phyloP scores from a whole-genome alignment of 2,329 filamentous ascomycete species.

The Fusarium haematococcum region DNA sequence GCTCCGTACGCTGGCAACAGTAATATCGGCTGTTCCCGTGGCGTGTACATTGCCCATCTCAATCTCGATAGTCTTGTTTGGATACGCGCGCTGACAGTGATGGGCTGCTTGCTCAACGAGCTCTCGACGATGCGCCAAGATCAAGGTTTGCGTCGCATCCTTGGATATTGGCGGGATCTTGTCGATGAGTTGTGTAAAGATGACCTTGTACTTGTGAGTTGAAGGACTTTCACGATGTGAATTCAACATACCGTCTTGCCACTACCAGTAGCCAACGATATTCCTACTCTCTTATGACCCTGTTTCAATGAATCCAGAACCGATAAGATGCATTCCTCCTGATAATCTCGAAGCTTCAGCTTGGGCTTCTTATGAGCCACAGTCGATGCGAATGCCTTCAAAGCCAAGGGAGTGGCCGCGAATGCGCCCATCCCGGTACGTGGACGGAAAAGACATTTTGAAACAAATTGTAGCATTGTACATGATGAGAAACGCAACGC shows the following conservation, averaged over 20 bases:
- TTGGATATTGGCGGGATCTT: conserved; percentile 69
- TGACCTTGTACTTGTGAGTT: conserved; percentile 69
- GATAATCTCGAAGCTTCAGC: conserved; percentile 81
- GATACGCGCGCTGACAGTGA: conserved; percentile 86
- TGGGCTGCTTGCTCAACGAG: conserved; percentile 92
- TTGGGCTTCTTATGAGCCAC: conserved; percentile 38
- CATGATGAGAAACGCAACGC: conserved; percentile 45
- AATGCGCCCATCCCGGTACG: conserved; percentile 14
- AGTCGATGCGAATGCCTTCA: conserved; percentile 41
- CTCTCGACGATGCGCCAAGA: conserved; percentile 91
- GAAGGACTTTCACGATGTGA: not conserved
- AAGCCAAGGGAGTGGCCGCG: conserved; percentile 14
- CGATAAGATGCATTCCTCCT: conserved; percentile 90
- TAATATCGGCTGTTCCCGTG: conserved; percentile 88
- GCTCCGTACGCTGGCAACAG: conserved; percentile 89
- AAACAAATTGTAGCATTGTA: conserved; percentile 51
- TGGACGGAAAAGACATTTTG: conserved; percentile 44
- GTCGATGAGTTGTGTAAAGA: conserved; percentile 95
- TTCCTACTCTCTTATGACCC: conserved; percentile 83
- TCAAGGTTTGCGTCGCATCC: conserved; percentile 79
- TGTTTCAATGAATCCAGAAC: conserved; percentile 76
- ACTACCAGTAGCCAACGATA: conserved; percentile 88
- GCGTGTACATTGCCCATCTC: conserved; percentile 88
- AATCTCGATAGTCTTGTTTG: conserved; percentile 83
- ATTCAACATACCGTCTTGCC: conserved; percentile 79